These are phyloP conservation scores for Aspergillus coremiiformis DNA, from an alignment of 495 filamentous ascomycete species.

Conservation along the genomic window DNA sequence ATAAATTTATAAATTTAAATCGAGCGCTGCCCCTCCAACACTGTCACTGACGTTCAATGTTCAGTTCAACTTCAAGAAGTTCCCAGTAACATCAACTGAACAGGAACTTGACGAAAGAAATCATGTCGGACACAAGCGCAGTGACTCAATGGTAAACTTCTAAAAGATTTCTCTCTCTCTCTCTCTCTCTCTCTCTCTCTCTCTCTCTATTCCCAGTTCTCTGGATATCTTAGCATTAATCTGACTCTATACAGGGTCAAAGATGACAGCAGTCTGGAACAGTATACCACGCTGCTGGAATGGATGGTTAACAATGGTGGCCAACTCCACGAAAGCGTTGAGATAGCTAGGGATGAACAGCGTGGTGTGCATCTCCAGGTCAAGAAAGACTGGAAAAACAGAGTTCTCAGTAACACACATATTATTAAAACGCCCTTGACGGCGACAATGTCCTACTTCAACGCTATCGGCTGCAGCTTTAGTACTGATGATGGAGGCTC, in stretches of 20 bases:
- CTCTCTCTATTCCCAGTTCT: background rate
- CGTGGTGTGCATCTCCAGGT: slow-evolving; percentile 44
- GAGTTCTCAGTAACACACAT: slow-evolving; percentile 26
- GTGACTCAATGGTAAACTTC: background rate
- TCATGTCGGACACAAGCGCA: background rate
- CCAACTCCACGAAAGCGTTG: slow-evolving; percentile 32
- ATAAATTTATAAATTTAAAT: background rate
- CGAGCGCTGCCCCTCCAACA: background rate
- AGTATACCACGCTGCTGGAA: slow-evolving; percentile 27
- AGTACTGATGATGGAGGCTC: slow-evolving; percentile 5
- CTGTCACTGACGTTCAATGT: too few species aligned
- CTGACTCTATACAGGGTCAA: slow-evolving; percentile 4
- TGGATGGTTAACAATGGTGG: slow-evolving; percentile 41
- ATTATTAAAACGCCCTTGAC: slow-evolving; percentile 40
- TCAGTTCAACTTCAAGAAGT: too few species aligned
- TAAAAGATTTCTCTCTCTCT: background rate
- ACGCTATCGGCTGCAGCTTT: slow-evolving; percentile 33
- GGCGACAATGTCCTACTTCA: slow-evolving; percentile 47
- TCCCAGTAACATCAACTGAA: too few species aligned
- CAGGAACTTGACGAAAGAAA: background rate
- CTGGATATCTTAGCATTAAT: too few species aligned
- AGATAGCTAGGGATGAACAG: slow-evolving; percentile 33
- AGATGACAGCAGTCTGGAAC: slow-evolving; percentile 17
- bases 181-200: background rate
- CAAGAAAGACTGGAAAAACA: slow-evolving; percentile 18